Base-by-base conservation (phyloP, 129 eudicot species). In the Mikania micrantha region DNA sequence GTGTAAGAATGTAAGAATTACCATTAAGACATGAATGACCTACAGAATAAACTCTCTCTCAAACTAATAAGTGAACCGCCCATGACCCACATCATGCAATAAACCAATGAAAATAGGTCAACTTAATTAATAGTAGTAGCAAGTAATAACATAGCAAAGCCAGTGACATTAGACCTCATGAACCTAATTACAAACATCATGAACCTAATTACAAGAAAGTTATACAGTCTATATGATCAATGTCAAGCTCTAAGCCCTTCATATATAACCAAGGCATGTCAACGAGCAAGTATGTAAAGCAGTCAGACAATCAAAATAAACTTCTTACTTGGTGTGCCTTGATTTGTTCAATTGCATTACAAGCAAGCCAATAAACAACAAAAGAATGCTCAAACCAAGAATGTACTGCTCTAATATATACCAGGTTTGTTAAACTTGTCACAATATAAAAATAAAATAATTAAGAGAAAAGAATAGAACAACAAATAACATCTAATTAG, bases 321-420 rank as follows among this genome's bases (percentile, higher is more conserved):
- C 10, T 53, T 21, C 74, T 32, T 80, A 91, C 96, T 65, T 91
- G 96, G 70, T 77, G 56, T 19, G 70, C 79, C 42, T 72, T 78
- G 62, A 91, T 63, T 68, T 63, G 79, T 66, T 85, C 69, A 50
- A 88, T 62, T 17, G 94, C 82, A 58, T 79, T 87, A 79, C 86
- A 83, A 74, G 97, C 97, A 72, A 91, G 89, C 86, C 95, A 86
- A 80, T 83, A 88, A 11, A 88, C 97, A 74, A 96, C 97, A 62
- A 91, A 79, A 57, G 96, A 91, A 77, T 88, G 96, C 79, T 85
- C 97, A 78, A 88, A 91, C 35, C 96, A 74, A 70, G 97, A 85
- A 65, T 91, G 94, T 34, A 88, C 94, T 24, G 91, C 96, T 69
- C 97, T 96, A 60, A 96, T 96, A 64, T 79, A 91, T 49, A 91